Evolutionary conservation across 495 filamentous ascomycete genomes (phyloP).

Genomic region (Lophiotrema nucula): DNA sequence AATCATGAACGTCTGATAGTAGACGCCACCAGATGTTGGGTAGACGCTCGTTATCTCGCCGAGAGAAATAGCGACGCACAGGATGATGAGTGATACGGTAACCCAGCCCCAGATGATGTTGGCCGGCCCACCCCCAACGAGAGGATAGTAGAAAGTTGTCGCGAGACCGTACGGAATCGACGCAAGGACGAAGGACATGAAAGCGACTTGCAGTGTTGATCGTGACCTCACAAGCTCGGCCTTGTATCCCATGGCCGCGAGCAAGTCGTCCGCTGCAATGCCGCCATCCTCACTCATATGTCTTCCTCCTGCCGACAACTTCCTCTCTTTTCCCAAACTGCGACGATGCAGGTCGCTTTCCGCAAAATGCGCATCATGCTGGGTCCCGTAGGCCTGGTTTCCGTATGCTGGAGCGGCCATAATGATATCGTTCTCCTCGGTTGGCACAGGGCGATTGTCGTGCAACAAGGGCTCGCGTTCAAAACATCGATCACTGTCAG

Average conservation of each 20-base stretch:
- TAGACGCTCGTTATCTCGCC: slow-evolving; percentile 59
- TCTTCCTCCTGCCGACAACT: slow-evolving; percentile 17
- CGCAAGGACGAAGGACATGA: slow-evolving; percentile 55
- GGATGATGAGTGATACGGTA: slow-evolving; percentile 50
- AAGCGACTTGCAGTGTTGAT: slow-evolving; percentile 56
- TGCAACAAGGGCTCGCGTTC: no score
- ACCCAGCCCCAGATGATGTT: slow-evolving; percentile 67
- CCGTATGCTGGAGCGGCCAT: slow-evolving; percentile 11
- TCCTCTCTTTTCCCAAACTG: slow-evolving; percentile 13
- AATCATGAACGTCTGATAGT: slow-evolving; percentile 58
- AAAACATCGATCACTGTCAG: no score
- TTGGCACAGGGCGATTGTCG: no score
- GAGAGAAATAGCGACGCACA: slow-evolving; percentile 57
- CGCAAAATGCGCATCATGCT: slow-evolving; percentile 10
- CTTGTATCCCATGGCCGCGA: slow-evolving; percentile 54
- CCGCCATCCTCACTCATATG: slow-evolving; percentile 12
- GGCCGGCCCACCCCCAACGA: slow-evolving; percentile 47
- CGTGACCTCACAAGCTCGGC: slow-evolving; percentile 52
- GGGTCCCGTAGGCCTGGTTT: slow-evolving; percentile 11
- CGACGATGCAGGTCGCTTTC: slow-evolving; percentile 20
- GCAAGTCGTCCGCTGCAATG: slow-evolving; percentile 46
- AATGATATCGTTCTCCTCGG: background rate
- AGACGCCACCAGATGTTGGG: slow-evolving; percentile 55
- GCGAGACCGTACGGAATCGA: slow-evolving; percentile 38
- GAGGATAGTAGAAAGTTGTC: slow-evolving; percentile 35